These are phyloP conservation scores for Crithidia bombi DNA, from an alignment of 208 protist species.

Conservation along the genomic window DNA sequence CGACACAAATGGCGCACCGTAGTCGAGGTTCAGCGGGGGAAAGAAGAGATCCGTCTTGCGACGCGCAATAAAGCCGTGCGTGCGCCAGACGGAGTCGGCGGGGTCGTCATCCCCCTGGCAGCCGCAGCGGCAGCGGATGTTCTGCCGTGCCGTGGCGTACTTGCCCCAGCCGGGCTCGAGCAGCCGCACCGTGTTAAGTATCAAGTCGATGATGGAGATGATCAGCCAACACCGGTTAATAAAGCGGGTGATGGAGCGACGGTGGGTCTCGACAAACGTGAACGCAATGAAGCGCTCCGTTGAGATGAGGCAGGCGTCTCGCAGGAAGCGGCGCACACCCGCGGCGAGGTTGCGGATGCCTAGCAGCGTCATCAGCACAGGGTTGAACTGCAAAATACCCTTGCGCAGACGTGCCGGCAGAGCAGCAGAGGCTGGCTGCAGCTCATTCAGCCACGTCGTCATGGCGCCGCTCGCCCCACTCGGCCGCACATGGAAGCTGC, in stretches of 20 bases:
- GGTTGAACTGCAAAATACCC: conserved; percentile 57
- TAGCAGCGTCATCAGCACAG: conserved; percentile 69
- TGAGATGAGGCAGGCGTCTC: conserved; percentile 72
- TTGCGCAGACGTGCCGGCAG: conserved; percentile 57
- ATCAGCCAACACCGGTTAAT: conserved; percentile 79
- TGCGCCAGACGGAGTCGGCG: conserved; percentile 46
- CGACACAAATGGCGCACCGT: conserved; percentile 77
- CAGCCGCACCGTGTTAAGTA: conserved; percentile 81
- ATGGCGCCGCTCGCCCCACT: conserved; percentile 1
- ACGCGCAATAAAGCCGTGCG: conserved; percentile 57
- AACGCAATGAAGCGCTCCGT: conserved; percentile 68
- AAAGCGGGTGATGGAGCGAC: conserved; percentile 46
- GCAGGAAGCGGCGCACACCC: conserved; percentile 69
- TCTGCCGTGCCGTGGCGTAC: conserved; percentile 75
- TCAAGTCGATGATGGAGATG: conserved; percentile 69
- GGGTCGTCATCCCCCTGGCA: conserved; percentile 51
- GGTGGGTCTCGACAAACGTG: conserved; percentile 58
- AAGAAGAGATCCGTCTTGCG: conserved; percentile 76
- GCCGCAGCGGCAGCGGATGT: conserved; percentile 58
- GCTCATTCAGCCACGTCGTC: conserved; percentile 29
- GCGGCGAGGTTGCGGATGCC: conserved; percentile 73
- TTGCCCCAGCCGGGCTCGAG: conserved; percentile 65
- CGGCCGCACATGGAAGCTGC: conserved; percentile 27
- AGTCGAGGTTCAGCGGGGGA: conserved; percentile 80
- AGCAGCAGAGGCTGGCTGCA: conserved; percentile 59